These are phyloP conservation scores for Cladosporium sp. DNA, from an alignment of 2,329 filamentous ascomycete species.

Conservation along the genomic window DNA sequence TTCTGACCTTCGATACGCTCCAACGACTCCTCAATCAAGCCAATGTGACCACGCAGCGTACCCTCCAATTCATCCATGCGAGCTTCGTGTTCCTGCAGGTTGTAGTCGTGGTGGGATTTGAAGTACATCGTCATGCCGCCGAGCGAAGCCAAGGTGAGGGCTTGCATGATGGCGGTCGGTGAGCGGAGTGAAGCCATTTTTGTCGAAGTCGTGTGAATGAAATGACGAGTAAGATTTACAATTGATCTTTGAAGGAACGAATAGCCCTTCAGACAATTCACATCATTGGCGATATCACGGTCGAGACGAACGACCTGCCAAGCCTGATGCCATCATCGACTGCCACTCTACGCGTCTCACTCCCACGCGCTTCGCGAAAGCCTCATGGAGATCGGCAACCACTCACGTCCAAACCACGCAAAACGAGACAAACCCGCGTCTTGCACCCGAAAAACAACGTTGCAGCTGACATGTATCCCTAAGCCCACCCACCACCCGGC, in stretches of 20 bases:
- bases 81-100: constrained; percentile 44
- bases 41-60: constrained; percentile 42
- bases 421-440: no score
- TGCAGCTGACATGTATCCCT: not conserved
- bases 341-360: not conserved
- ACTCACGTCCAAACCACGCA: no score
- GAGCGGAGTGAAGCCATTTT: constrained; percentile 11
- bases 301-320: no score
- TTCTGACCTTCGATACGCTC: constrained; percentile 41
- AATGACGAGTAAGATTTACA: not conserved
- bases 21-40: constrained; percentile 39
- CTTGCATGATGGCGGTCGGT: constrained; percentile 15
- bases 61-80: constrained; percentile 44
- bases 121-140: constrained; percentile 18
- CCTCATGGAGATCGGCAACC: no score
- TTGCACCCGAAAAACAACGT: no score
- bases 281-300: no score
- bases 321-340: not conserved
- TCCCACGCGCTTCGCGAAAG: no score
- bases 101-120: constrained; percentile 35
- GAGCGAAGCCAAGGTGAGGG: constrained; percentile 15
- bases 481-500: not conserved
- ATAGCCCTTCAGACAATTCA: no score
- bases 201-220: not conserved
- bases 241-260: not conserved